phyloP scores from a whole-genome alignment of 2,329 filamentous ascomycete species.

The Aspergillus niger region DNA sequence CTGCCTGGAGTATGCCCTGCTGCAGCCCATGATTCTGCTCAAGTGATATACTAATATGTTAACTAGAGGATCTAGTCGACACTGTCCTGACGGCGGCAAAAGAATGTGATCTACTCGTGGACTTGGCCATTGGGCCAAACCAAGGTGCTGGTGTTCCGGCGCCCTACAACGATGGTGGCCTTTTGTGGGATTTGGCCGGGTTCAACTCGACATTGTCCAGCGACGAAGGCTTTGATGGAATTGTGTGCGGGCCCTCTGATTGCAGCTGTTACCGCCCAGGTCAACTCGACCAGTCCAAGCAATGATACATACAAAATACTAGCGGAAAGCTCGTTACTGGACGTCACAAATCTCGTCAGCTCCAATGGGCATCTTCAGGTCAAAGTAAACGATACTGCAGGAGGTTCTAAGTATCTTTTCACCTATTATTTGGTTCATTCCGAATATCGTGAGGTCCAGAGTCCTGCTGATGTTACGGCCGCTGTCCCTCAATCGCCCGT shows the following conservation, averaged over 20 bases:
- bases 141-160: conserved; percentile 53
- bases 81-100: conserved; percentile 8
- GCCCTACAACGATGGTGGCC: conserved; percentile 31
- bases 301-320: neutral
- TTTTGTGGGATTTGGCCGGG: conserved; percentile 17
- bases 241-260: neutral
- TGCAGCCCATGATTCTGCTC: neutral
- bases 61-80: neutral
- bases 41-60: neutral
- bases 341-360: neutral
- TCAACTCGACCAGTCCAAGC: neutral
- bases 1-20: neutral
- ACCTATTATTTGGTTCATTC: neutral
- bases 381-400: neutral
- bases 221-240: neutral
- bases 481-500: neutral
- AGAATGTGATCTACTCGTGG: conserved; percentile 45
- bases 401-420: neutral
- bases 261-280: neutral
- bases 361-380: neutral
- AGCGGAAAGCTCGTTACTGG: neutral
- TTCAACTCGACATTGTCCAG: neutral
- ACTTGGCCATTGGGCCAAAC: conserved; percentile 51
- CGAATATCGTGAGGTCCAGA: conserved; percentile 1
- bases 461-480: neutral